Percentiles rank a stretch among this genome's conserved stretches.
phyloP scores from a whole-genome alignment of 129 eudicot species.

The Centaurea solstitialis region DNA sequence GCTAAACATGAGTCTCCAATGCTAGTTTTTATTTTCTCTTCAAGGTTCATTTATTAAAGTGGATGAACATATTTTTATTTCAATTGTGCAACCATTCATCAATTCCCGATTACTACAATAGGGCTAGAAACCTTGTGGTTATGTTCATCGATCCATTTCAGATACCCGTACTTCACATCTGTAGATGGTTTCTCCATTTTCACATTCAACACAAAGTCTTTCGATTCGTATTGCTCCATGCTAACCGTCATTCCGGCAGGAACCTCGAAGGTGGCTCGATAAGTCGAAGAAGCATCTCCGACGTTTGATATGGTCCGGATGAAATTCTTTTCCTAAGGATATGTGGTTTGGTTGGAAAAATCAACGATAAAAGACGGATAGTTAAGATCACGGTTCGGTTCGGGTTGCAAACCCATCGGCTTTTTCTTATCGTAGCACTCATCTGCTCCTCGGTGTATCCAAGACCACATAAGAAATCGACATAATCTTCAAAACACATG shows the following conservation, averaged over 20 bases:
- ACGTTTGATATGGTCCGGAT: slow-evolving; percentile 32
- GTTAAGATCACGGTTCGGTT: slow-evolving; percentile 33
- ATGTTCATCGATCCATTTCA: slow-evolving; percentile 36
- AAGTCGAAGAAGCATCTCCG: slow-evolving; percentile 27
- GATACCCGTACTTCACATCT: slow-evolving; percentile 27
- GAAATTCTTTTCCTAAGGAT: slow-evolving; percentile 1
- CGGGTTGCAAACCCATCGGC: slow-evolving; percentile 24
- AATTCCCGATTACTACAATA: slow-evolving; percentile 13
- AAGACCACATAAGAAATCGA: slow-evolving; percentile 37
- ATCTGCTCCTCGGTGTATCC: slow-evolving; percentile 34
- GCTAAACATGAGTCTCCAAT: too few species aligned
- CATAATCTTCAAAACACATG: slow-evolving; percentile 33
- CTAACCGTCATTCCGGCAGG: slow-evolving; percentile 26
- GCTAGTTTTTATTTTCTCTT: too few species aligned
- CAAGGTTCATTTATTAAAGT: too few species aligned
- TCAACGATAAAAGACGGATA: slow-evolving; percentile 40
- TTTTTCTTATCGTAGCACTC: slow-evolving; percentile 19
- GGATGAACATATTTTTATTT: too few species aligned
- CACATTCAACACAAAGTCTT: slow-evolving; percentile 21
- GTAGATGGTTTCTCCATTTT: slow-evolving; percentile 7
- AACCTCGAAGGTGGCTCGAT: slow-evolving; percentile 11
- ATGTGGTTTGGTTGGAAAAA: slow-evolving; percentile 9
- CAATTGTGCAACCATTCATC: neutral
- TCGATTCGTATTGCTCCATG: slow-evolving; percentile 29
- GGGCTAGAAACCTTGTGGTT: slow-evolving; percentile 42